Base-by-base conservation (phyloP, 768 basidiomycete species). In the Chlorophyllum brunneum region DNA sequence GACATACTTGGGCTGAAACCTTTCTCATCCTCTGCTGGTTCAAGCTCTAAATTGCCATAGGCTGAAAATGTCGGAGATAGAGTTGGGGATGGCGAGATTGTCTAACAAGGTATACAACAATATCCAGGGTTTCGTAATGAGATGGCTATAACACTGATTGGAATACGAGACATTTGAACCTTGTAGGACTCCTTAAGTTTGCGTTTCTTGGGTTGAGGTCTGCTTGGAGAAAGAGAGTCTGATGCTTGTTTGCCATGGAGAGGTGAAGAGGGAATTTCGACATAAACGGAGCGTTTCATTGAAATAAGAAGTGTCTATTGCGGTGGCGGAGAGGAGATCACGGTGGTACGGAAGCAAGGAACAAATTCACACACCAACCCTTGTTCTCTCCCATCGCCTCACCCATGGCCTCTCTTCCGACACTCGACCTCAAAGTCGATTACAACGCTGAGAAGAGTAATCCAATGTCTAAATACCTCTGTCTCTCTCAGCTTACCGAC, bases 381-480 rank as follows among this genome's bases (percentile, higher is more conserved):
- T 20, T 38, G 6, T n/a, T 20, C 59, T 48, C 36, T 29, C 33
- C 20, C 45, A 30, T 42, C 58, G 60, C 54, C 55, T 55, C 56
- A 64, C 64, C 70, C 63, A 88, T 89, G 86, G 26, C 51, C 20
- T 81, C 88, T 49, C 72, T 88, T 34, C 78, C 82, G 24, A 77
- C 81, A 30, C 66, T 81, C 57, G 78, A 77, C 62, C 75, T 85
- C 58, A 63, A 76, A 49, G 72, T 90, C 62, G 74, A 79, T 58
- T 93, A 92, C 62, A 79, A 79, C 20, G 77, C 76, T 2, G 92
- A 93, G 61, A 82, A 86, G 70, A 82, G 91, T 85, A 64, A 30
- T 36, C 50, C 45, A 13, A 39, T n/a, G 15, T 13, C 33, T 3
- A 16, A 30, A 37, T 1, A 23, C 45, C 31, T 18, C 22, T n/a